Conservation (phyloP, 495 filamentous ascomycete genomes). For the Astrothelium subdiscretum region DNA sequence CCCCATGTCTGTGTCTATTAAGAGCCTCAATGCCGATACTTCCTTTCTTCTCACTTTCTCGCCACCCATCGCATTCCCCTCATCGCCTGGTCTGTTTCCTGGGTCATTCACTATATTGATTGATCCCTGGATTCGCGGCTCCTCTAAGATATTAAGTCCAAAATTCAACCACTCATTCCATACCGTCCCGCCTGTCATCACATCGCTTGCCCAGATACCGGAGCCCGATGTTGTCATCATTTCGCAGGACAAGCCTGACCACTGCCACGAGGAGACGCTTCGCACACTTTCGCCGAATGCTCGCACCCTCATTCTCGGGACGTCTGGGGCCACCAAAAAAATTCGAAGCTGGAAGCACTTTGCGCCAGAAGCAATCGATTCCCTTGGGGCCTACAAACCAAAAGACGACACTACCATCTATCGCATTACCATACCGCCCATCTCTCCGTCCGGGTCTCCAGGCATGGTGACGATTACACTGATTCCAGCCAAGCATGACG, state of each 20-base stretch:
- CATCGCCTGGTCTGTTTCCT: conserved; percentile 27
- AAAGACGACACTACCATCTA: conserved; percentile 32
- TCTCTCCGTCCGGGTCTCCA: conserved; percentile 32
- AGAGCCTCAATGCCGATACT: conserved; percentile 57
- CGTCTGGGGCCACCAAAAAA: conserved; percentile 46
- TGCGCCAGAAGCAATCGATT: conserved; percentile 37
- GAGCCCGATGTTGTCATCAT: conserved; percentile 55
- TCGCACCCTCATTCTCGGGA: conserved; percentile 51
- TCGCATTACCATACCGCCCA: conserved; percentile 36
- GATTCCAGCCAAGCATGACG: conserved; percentile 48
- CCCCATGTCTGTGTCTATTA: conserved; percentile 53
- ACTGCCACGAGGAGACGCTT: conserved; percentile 58
- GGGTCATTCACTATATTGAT: conserved; percentile 53
- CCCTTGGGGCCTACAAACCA: conserved; percentile 39
- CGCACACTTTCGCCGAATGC: conserved; percentile 43
- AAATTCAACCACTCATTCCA: conserved; percentile 48
- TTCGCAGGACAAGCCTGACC: conserved; percentile 58
- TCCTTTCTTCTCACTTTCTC: conserved; percentile 58
- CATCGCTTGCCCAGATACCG: conserved; percentile 47
- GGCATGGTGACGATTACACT: conserved; percentile 57
- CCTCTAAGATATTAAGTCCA: conserved; percentile 48
- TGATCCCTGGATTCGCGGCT: conserved; percentile 60
- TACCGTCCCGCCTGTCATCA: conserved; percentile 41
- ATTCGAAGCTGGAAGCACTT: conserved; percentile 59
- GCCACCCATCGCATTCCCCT: conserved; percentile 30